Evolutionary conservation across 2,329 filamentous ascomycete genomes (phyloP).

Genomic region (Sporothrix sp.): DNA sequence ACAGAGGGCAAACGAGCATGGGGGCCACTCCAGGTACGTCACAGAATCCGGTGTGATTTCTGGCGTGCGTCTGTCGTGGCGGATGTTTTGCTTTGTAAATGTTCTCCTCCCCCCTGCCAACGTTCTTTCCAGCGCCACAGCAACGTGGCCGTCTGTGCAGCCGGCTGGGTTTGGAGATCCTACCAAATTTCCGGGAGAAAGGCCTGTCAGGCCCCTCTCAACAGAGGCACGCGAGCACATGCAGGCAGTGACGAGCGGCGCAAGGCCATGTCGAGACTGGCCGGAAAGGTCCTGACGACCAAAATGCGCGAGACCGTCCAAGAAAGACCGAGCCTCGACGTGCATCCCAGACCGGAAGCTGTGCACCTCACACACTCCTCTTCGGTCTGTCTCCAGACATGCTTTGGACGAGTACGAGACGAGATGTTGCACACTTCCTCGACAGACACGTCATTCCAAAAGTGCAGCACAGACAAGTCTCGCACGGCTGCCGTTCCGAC

Average conservation of each 20-base stretch:
- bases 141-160: constrained; percentile 2
- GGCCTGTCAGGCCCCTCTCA: background rate
- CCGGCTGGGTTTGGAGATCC: no score
- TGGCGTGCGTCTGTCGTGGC: background rate
- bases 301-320: background rate
- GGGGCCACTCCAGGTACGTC: background rate
- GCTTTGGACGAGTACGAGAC: no score
- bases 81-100: no score
- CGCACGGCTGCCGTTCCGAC: background rate
- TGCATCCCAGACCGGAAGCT: no score
- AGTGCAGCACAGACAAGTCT: no score
- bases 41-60: no score
- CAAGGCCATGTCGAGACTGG: no score
- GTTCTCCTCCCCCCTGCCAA: no score
- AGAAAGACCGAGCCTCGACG: no score
- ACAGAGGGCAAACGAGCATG: background rate
- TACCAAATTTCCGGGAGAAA: background rate
- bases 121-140: background rate
- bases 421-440: no score
- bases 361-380: no score
- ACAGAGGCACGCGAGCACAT: constrained; percentile 8
- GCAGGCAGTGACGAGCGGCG: background rate
- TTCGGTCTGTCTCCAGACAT: background rate
- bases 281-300: no score
- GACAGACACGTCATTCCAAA: background rate